Percentiles rank a stretch among this genome's conserved stretches.
Conservation (phyloP, 441 rosid species). For the Cnidoscolus chayamansa region DNA sequence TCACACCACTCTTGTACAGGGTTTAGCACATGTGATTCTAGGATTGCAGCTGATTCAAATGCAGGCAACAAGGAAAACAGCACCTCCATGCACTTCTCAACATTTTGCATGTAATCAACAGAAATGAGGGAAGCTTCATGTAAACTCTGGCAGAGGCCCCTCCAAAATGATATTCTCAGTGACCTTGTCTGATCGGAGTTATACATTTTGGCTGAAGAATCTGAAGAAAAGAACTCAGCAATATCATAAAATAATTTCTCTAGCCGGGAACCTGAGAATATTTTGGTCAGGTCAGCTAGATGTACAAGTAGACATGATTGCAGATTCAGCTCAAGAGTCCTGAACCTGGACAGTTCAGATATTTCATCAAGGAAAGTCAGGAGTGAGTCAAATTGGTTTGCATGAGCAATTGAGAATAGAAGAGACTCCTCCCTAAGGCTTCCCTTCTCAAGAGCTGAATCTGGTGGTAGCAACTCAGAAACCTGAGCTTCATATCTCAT, state of each 20-base stretch:
- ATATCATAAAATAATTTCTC: slow-evolving; percentile 69
- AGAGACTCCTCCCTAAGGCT: slow-evolving; percentile 70
- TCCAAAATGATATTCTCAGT: slow-evolving; percentile 72
- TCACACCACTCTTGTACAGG: slow-evolving; percentile 56
- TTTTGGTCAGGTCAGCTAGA: slow-evolving; percentile 56
- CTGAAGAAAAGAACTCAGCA: slow-evolving; percentile 43
- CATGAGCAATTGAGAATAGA: slow-evolving; percentile 64
- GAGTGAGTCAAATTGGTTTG: slow-evolving; percentile 62
- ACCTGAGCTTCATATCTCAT: slow-evolving; percentile 71
- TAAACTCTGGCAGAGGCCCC: slow-evolving; percentile 70
- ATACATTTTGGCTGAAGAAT: slow-evolving; percentile 40
- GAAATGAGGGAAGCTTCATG: slow-evolving; percentile 64
- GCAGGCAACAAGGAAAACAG: slow-evolving; percentile 61
- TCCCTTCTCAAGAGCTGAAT: slow-evolving; percentile 38
- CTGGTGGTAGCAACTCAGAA: slow-evolving; percentile 33
- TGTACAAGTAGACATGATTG: slow-evolving; percentile 61
- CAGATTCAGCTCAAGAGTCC: slow-evolving; percentile 56
- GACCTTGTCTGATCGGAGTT: slow-evolving; percentile 45
- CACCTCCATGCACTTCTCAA: slow-evolving; percentile 68
- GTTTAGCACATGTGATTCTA: slow-evolving; percentile 30
- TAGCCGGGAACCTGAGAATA: slow-evolving; percentile 76
- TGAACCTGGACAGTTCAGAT: slow-evolving; percentile 68
- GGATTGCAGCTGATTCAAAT: slow-evolving; percentile 31
- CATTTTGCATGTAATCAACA: slow-evolving; percentile 43
- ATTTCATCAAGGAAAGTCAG: slow-evolving; percentile 73